These are phyloP conservation scores for Metarhizium robertsii DNA, from an alignment of 2,329 filamentous ascomycete genomes.

Conservation along the genomic window DNA sequence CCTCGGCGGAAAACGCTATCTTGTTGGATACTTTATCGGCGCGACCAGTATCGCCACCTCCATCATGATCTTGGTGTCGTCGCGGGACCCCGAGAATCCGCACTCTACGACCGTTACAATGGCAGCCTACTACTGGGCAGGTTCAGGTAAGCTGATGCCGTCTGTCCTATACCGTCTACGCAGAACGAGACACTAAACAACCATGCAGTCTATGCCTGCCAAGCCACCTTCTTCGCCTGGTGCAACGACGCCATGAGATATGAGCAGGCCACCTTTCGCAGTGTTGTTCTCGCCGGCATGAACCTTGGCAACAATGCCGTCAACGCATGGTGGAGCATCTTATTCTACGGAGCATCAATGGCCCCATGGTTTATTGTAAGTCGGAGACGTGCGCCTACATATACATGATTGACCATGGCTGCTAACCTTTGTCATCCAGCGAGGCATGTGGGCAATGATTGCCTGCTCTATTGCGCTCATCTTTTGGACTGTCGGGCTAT, in stretches of 20 bases:
- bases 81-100: constrained; percentile 26
- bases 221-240: constrained; percentile 69
- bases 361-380: constrained; percentile 57
- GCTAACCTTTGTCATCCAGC: constrained; percentile 23
- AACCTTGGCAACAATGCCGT: constrained; percentile 58
- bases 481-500: constrained; percentile 47
- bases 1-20: constrained; percentile 50
- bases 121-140: constrained; percentile 61
- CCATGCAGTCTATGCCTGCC: constrained; percentile 53
- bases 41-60: constrained; percentile 54
- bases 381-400: constrained; percentile 3
- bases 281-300: constrained; percentile 63
- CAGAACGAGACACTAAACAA: neutral
- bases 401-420: neutral
- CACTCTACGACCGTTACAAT: constrained; percentile 45
- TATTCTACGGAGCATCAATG: constrained; percentile 59
- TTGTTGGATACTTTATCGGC: constrained; percentile 59
- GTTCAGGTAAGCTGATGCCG: constrained; percentile 23
- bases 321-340: constrained; percentile 64
- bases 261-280: constrained; percentile 53
- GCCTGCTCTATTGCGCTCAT: constrained; percentile 48
- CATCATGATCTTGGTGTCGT: constrained; percentile 49
- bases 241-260: constrained; percentile 61
- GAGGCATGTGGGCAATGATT: constrained; percentile 69
- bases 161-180: neutral